A percentile compares a stretch with the other conserved stretches of the same genome.
Evolutionary conservation across 495 filamentous ascomycete species (phyloP).

Genomic region (Gamarada debralockiae): DNA sequence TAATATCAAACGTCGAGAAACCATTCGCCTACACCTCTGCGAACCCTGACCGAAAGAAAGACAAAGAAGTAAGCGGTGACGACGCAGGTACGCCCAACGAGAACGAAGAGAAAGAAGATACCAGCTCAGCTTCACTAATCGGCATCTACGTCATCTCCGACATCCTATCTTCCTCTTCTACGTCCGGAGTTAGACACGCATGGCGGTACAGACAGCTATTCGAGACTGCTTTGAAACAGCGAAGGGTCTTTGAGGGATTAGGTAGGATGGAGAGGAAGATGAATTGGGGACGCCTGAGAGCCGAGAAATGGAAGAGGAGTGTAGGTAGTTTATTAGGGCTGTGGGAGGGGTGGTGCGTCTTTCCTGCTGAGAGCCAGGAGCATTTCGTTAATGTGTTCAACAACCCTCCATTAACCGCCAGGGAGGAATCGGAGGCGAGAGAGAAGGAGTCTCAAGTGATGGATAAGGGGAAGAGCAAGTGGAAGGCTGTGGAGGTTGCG

Average conservation of each 20-base stretch:
- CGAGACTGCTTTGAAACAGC: conserved; percentile 64
- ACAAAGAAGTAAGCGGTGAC: conserved; percentile 35
- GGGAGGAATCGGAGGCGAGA: conserved; percentile 29
- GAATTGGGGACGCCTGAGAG: conserved; percentile 76
- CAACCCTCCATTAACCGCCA: conserved; percentile 61
- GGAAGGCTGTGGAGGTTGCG: conserved; percentile 27
- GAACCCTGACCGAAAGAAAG: conserved; percentile 41
- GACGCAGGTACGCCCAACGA: conserved; percentile 24
- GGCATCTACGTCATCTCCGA: conserved; percentile 86
- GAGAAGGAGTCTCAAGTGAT: background rate
- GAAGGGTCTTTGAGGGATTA: conserved; percentile 75
- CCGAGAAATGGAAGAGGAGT: conserved; percentile 88
- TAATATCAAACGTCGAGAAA: conserved; percentile 72
- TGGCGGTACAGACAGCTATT: conserved; percentile 91
- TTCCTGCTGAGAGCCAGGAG: conserved; percentile 70
- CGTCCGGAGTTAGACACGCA: conserved; percentile 77
- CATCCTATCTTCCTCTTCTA: conserved; percentile 80
- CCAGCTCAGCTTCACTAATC: conserved; percentile 70
- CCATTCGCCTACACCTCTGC: conserved; percentile 65
- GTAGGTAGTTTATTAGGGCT: conserved; percentile 67
- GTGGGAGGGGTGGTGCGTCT: conserved; percentile 92
- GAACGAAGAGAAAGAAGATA: conserved; percentile 53
- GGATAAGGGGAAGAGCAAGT: conserved; percentile 25
- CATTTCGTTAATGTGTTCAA: conserved; percentile 70
- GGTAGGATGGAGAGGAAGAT: conserved; percentile 73